Evolutionary conservation across 176 grass and related monocot species (phyloP).

Genomic region (Lolium perenne): DNA sequence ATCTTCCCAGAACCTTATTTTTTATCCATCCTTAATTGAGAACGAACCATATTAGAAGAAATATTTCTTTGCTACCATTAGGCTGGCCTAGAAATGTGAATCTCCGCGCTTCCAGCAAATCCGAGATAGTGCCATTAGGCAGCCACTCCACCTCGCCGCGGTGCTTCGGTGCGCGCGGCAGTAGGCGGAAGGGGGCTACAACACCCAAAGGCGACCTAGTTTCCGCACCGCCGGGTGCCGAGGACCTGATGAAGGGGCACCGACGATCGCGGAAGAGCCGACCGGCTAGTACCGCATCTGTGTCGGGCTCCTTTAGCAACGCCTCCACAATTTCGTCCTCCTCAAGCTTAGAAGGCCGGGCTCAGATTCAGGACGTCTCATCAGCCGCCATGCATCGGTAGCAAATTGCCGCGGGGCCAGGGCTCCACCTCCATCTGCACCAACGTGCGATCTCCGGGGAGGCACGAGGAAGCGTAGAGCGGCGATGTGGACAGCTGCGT

Average conservation of each 20-base stretch:
- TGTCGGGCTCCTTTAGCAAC: neutral
- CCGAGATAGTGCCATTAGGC: neutral
- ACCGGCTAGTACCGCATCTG: neutral
- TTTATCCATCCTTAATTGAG: too few species aligned
- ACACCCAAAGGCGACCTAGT: neutral
- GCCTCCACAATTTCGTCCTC: neutral
- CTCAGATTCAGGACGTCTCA: neutral
- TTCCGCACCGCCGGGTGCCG: neutral
- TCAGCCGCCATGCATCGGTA: neutral
- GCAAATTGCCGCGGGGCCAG: neutral
- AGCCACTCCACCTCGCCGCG: neutral
- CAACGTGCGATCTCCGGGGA: neutral
- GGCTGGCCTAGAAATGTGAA: too few species aligned
- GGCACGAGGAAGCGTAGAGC: neutral
- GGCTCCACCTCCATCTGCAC: too few species aligned
- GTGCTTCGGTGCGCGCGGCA: neutral
- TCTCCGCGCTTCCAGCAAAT: too few species aligned
- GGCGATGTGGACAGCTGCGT: neutral
- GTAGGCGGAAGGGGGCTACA: neutral
- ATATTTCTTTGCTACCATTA: too few species aligned
- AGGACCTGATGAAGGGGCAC: neutral
- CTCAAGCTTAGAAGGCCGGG: neutral
- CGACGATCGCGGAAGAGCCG: neutral
- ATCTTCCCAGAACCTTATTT: too few species aligned
- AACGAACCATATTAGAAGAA: too few species aligned